Percentiles rank a stretch among this genome's conserved stretches.
These are phyloP conservation scores for Salisapilia sapeloensis DNA, from an alignment of 352 stramenopile species.

Conservation along the genomic window DNA sequence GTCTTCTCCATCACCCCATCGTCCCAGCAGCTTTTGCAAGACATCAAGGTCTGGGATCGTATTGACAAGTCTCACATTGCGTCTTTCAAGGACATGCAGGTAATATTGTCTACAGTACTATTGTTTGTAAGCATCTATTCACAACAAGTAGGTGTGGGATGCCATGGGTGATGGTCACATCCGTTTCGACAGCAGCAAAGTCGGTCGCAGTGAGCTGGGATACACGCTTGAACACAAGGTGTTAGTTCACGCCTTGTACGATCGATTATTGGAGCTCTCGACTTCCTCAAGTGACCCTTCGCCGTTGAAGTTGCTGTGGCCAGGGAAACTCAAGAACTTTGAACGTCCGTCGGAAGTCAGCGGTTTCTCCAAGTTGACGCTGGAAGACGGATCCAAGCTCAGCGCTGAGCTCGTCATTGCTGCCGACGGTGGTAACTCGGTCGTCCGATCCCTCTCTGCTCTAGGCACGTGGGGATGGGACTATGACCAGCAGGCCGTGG, in stretches of 20 bases:
- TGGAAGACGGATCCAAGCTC: slow-evolving; percentile 56
- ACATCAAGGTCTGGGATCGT: slow-evolving; percentile 57
- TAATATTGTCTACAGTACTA: too few species aligned
- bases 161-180: slow-evolving; percentile 80
- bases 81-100: slow-evolving; percentile 81
- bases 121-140: too few species aligned
- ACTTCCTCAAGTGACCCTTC: slow-evolving; percentile 15
- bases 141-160: too few species aligned
- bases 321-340: slow-evolving; percentile 73
- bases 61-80: slow-evolving; percentile 33
- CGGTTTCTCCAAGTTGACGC: slow-evolving; percentile 31
- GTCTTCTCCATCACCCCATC: slow-evolving; percentile 84
- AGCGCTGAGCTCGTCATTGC: slow-evolving; percentile 70
- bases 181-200: slow-evolving; percentile 66
- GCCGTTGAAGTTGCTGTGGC: slow-evolving; percentile 55
- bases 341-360: slow-evolving; percentile 24
- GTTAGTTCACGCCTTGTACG: slow-evolving; percentile 70
- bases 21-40: slow-evolving; percentile 64
- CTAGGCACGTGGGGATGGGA: slow-evolving; percentile 84
- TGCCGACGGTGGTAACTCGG: slow-evolving; percentile 80
- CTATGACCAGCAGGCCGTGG: slow-evolving; percentile 85
- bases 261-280: slow-evolving; percentile 66
- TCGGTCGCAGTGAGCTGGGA: slow-evolving; percentile 37
- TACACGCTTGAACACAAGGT: slow-evolving; percentile 81
- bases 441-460: slow-evolving; percentile 68